Conservation (phyloP, 371 early-diverging fungal genomes). For the Mortierella sp. region DNA sequence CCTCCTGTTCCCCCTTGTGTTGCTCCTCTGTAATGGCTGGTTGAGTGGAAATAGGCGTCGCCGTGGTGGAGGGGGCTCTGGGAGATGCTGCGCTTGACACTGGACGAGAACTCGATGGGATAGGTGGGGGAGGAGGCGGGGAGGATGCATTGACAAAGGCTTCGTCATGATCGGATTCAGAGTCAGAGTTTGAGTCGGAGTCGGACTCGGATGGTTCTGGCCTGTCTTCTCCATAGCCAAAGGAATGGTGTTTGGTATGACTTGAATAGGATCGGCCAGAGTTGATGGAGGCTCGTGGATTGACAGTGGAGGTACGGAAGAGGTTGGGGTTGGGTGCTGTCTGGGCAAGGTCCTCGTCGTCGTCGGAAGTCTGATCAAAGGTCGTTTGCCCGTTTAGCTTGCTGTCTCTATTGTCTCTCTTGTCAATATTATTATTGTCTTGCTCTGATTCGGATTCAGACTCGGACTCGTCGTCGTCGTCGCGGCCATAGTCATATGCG, state of each 20-base stretch:
- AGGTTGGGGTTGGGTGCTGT: constrained; percentile 19
- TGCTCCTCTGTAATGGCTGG: constrained; percentile 3
- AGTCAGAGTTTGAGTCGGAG: constrained; percentile 49
- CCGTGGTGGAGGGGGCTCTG: background rate
- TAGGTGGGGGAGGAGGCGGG: constrained; percentile 16
- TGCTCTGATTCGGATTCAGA: constrained; percentile 1
- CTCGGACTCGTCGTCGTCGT: constrained; percentile 21
- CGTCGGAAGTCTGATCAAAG: constrained; percentile 23
- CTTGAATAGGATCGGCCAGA: constrained; percentile 42
- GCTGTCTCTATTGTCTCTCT: background rate
- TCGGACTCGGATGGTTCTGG: constrained; percentile 45
- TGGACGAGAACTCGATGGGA: constrained; percentile 20
- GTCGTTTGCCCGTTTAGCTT: constrained; percentile 4
- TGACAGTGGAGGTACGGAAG: constrained; percentile 11
- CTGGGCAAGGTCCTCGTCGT: constrained; percentile 18
- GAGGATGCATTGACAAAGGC: constrained; percentile 21
- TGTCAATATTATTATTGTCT: background rate
- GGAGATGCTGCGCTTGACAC: background rate
- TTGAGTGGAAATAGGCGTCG: background rate
- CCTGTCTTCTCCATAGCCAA: constrained; percentile 36
- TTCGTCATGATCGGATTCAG: constrained; percentile 38
- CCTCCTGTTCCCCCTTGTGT: background rate
- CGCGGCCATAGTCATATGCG: constrained; percentile 42
- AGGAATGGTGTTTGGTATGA: constrained; percentile 54
- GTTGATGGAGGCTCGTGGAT: constrained; percentile 29